Percentiles rank a stretch among this genome's conserved stretches.
Evolutionary conservation across 345 rosid species (phyloP).

Genomic region (Gossypium arboreum): DNA sequence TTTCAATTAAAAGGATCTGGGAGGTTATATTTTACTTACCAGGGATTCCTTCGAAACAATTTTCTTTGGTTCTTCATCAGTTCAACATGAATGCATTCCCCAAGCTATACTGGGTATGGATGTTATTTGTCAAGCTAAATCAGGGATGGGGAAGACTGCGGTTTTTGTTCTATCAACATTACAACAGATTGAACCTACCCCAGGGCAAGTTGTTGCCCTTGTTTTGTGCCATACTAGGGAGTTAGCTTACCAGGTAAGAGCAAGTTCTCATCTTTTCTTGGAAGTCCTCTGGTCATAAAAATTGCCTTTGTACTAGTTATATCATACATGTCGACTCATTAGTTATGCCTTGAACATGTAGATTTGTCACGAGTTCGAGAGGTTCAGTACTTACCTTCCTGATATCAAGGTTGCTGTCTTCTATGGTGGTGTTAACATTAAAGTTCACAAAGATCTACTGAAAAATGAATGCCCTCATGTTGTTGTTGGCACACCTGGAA

Average conservation of each 20-base stretch:
- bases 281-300: not conserved
- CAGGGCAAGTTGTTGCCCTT: conserved; percentile 93
- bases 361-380: conserved; percentile 95
- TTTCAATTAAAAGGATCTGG: conserved; percentile 56
- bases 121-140: conserved; percentile 98
- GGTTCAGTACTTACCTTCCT: conserved; percentile 91
- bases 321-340: not conserved
- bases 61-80: conserved; percentile 88
- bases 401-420: conserved; percentile 95
- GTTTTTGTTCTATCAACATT: conserved; percentile 86
- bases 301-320: not conserved
- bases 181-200: conserved; percentile 85
- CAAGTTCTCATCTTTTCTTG: not conserved
- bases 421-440: conserved; percentile 92
- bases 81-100: conserved; percentile 98
- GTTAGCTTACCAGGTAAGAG: conserved; percentile 86
- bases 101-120: conserved; percentile 99
- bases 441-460: conserved; percentile 79
- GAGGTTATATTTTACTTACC: conserved; percentile 70
- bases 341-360: conserved; percentile 16
- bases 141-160: conserved; percentile 99
- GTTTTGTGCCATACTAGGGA: conserved; percentile 94
- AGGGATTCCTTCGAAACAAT: conserved; percentile 61
- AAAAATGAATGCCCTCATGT: conserved; percentile 98
- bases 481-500: conserved; percentile 98